Base-by-base conservation (phyloP, 257 asterid genomes). In the Perilla frutescens region DNA sequence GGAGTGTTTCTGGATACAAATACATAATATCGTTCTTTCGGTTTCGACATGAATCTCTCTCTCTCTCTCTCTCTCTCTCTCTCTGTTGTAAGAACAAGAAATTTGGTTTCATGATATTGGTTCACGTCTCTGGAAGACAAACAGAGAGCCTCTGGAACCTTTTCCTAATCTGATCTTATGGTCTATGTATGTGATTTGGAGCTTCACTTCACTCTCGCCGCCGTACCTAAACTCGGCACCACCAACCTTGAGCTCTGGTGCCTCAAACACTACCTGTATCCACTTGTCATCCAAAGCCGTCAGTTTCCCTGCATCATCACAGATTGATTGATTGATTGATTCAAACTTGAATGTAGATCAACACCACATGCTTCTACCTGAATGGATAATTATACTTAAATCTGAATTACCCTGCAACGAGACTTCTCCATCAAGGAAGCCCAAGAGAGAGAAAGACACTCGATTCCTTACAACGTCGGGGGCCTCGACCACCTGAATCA, bases 161-260 rank as follows among this genome's bases (percentile, higher is more conserved):
- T 82, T 87, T n/a, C 99, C 97, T 8, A 94, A 72, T 66, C 97
- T 84, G 70, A 94, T 80, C 79, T 87, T 87, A 70, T 90, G 93
- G n/a, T 94, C 97, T 6, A 94, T 71, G 76, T 90, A 91, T 45
- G 96, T 87, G 66, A 94, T 94, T 82, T 94, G 88, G 70, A 94
- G 88, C 84, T 90, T 87, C 56, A 90, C 98, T 66, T 91, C 98
- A 76, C 98, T 94, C 88, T 94, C 84, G 7, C 98, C 97, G 8
- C 98, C 97, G 43, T 88, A 90, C 67, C 14, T 81, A 44, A 91
- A 86, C 62, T 88, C 91, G 13, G 80, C 3, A 10, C 88, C 96
- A 31, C 96, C 98, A 8, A 92, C 79, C 85, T 86, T 88, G 53
- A 91, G 87, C 76, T 88, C 88, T 2, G 97, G 99, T 3, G 96